Conservation (phyloP, 164 flowering plant genomes). For the Stephania cephalantha region DNA sequence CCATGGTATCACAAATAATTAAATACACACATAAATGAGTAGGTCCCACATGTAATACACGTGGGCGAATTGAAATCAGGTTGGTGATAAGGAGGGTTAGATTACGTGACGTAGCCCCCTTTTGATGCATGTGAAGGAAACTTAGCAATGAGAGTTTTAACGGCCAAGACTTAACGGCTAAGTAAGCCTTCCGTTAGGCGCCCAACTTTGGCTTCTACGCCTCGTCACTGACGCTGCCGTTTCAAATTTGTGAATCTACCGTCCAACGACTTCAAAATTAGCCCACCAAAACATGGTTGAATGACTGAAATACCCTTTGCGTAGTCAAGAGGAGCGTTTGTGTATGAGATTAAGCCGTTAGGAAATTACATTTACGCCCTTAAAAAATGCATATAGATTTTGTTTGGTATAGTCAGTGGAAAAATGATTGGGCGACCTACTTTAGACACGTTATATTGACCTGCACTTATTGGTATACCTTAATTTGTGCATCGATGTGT, state of each 20-base stretch:
- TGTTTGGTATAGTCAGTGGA: too few species aligned
- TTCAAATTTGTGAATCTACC: background rate
- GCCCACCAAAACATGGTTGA: background rate
- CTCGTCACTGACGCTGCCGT: background rate
- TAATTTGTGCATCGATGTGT: too few species aligned
- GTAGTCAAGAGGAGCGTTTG: too few species aligned
- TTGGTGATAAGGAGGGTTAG: background rate
- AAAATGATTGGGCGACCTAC: too few species aligned
- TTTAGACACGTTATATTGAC: too few species aligned
- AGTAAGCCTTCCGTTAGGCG: background rate
- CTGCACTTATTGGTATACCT: too few species aligned
- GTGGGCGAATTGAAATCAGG: background rate
- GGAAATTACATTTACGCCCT: too few species aligned
- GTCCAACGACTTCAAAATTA: background rate
- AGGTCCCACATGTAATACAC: background rate
- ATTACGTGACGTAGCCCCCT: background rate
- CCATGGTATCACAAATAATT: too few species aligned
- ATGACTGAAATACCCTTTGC: background rate
- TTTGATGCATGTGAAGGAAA: background rate
- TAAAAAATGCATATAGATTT: too few species aligned
- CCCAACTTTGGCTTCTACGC: constrained; percentile 1
- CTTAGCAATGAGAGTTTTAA: background rate
- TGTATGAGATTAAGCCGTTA: too few species aligned
- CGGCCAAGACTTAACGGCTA: background rate
- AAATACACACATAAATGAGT: background rate